Evolutionary conservation across 768 basidiomycete species (phyloP), one percentile per base, ranked within the genome.

Genomic region (Holtermannia corniformis): DNA sequence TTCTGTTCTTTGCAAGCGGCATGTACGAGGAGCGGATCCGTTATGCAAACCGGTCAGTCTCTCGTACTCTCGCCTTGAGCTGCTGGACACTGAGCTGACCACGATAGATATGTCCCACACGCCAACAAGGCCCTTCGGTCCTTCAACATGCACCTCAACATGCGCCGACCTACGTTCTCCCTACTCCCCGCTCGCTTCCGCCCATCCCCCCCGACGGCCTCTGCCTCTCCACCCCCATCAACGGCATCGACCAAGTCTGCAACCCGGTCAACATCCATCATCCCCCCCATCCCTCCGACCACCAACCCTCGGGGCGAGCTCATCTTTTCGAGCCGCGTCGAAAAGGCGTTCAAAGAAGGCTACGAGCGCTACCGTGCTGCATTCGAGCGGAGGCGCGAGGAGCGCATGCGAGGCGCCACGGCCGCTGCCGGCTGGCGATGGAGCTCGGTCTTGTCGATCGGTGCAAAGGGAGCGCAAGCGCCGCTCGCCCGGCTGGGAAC

Each of bases 141-240:
- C 19, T 85, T 96, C 72, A 99, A 99, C 72, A 92, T 99, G 83
- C 87, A 88, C 65, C 79, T 99, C 61, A 99, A 99, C 75, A 86
- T 93, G 63, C 85, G 91, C 41, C 81, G 82, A 59, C 84, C 83
- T 1, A 54, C 51, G 47, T 50, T 44, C 24, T 54, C 55, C n/a
- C 57, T 55, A 24, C 37, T 50, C 24, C 46, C 61, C 28, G 49
- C 47, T 23, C 60, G 61, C 10, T 44, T 56, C 57, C 28, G 51
- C 79, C 79, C 83, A 71, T 81, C 80, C 52, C 77, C 78, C 11
- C 75, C 78, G 13, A 32, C 54, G 23, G 25, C 41, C 54, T 47
- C 28, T 41, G 47, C 16, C 21, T 25, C 42, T 20, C 42, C 64
- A 43, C 51, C 46, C 27, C 54, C 23, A 4, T 60, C 66, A 74